Conservation (phyloP, 1,139 yeast genomes). For the Geotrichum histeridarum region DNA sequence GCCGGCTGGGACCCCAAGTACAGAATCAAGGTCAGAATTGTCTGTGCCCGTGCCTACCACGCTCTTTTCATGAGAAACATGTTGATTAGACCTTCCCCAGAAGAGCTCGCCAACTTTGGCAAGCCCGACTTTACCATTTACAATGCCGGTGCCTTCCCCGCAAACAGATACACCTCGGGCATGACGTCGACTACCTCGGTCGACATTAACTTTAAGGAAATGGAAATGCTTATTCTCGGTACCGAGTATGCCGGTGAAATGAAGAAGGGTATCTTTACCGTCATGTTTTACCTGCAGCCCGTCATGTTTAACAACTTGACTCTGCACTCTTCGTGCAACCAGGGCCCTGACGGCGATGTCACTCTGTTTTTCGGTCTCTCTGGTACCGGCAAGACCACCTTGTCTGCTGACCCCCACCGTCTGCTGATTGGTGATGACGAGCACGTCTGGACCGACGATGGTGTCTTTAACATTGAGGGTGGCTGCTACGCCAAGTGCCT, state of each 20-base stretch:
- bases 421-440: slow-evolving; percentile 96
- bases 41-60: slow-evolving; percentile 98
- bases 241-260: slow-evolving; percentile 99
- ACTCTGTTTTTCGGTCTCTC: slow-evolving; percentile 94
- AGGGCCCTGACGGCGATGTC: slow-evolving; percentile 76
- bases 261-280: slow-evolving; percentile 99
- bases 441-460: slow-evolving; percentile 98
- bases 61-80: slow-evolving; percentile 97
- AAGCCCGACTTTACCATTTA: slow-evolving; percentile 98
- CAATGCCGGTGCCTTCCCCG: slow-evolving; percentile 99
- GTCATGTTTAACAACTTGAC: slow-evolving; percentile 87
- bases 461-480: slow-evolving; percentile 98
- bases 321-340: slow-evolving; percentile 92
- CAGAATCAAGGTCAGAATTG: slow-evolving; percentile 93
- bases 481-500: slow-evolving; percentile 99
- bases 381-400: slow-evolving; percentile 97
- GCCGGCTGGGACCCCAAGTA: slow-evolving; percentile 99
- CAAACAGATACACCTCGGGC: slow-evolving; percentile 92
- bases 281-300: slow-evolving; percentile 98
- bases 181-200: slow-evolving; percentile 96
- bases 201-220: slow-evolving; percentile 91
- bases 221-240: slow-evolving; percentile 98
- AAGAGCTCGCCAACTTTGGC: slow-evolving; percentile 84
- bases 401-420: slow-evolving; percentile 95
- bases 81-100: slow-evolving; percentile 91